These are phyloP conservation scores for Zasmidium cellare DNA, from an alignment of 2,329 filamentous ascomycete genomes.

Conservation along the genomic window DNA sequence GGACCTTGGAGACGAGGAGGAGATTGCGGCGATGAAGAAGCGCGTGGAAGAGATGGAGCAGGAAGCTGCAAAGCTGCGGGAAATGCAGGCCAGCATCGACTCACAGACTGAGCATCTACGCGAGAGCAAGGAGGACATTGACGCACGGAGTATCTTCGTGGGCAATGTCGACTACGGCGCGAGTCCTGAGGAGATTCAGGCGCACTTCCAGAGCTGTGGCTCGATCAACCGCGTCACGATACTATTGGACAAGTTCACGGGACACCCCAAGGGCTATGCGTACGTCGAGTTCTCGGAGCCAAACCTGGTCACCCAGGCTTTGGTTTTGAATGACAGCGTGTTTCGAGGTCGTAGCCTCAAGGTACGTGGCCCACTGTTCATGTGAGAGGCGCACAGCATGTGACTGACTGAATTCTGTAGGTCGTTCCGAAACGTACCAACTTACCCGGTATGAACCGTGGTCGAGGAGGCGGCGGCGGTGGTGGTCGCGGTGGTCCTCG, in stretches of 20 bases:
- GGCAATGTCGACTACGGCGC: constrained; percentile 98
- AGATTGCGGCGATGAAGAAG: constrained; percentile 54
- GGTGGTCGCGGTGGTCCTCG: constrained; percentile 50
- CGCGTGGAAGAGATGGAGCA: constrained; percentile 59
- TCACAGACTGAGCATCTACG: constrained; percentile 78
- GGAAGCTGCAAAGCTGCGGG: constrained; percentile 57
- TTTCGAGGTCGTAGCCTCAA: constrained; percentile 96
- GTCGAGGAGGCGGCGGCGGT: constrained; percentile 65
- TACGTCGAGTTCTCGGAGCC: constrained; percentile 98
- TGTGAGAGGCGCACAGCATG: not conserved
- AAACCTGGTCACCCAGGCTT: constrained; percentile 84
- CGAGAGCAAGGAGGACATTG: constrained; percentile 94
- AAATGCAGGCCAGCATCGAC: constrained; percentile 66
- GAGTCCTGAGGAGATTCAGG: constrained; percentile 95
- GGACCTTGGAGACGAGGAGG: constrained; percentile 38
- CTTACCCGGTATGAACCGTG: constrained; percentile 87
- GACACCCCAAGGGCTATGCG: constrained; percentile 98
- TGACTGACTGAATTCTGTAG: constrained; percentile 43
- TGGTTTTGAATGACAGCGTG: constrained; percentile 93
- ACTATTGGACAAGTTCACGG: constrained; percentile 94
- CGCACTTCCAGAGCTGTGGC: constrained; percentile 95
- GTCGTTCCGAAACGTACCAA: constrained; percentile 94
- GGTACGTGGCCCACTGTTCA: constrained; percentile 52
- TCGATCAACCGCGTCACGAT: constrained; percentile 98
- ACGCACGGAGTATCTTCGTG: constrained; percentile 94